phyloP scores from a whole-genome alignment of 352 stramenopile genomes.

The Phytopythium cucurbitacearum region DNA sequence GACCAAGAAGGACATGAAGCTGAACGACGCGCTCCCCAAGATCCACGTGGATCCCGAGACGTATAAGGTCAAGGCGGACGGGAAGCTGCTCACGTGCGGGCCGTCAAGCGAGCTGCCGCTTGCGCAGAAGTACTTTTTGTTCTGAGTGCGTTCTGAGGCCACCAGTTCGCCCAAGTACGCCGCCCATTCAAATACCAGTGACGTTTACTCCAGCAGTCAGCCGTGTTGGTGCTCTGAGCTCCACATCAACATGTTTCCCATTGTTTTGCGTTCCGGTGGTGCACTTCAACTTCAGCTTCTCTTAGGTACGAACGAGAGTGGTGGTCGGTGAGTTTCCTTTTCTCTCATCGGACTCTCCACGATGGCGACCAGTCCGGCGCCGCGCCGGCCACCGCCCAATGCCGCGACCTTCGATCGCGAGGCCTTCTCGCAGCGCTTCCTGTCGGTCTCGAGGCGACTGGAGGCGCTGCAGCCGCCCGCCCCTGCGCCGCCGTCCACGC shows the following conservation, averaged over 20 bases:
- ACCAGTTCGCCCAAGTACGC: too few relatives aligned
- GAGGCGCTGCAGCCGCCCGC: slow-evolving; percentile 18
- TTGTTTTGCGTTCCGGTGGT: too few relatives aligned
- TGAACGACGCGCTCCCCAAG: slow-evolving; percentile 93
- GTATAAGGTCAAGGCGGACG: slow-evolving; percentile 92
- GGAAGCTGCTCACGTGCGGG: slow-evolving; percentile 84
- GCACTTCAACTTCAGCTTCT: too few relatives aligned
- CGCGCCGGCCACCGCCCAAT: neutral
- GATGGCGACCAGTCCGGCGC: neutral
- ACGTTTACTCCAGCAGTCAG: too few relatives aligned
- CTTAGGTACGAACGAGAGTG: neutral
- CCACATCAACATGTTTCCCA: too few relatives aligned
- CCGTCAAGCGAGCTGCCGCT: slow-evolving; percentile 83
- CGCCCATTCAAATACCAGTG: too few relatives aligned
- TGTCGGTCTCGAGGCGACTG: slow-evolving; percentile 23
- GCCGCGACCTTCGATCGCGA: slow-evolving; percentile 1
- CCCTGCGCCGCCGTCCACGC: neutral
- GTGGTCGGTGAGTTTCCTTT: slow-evolving; percentile 1
- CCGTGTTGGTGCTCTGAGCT: too few relatives aligned
- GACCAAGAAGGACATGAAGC: slow-evolving; percentile 95
- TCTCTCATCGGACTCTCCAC: neutral
- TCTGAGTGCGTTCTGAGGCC: slow-evolving; percentile 43
- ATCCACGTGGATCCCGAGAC: slow-evolving; percentile 96
- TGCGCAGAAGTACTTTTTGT: slow-evolving; percentile 93
- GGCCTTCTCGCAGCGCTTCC: slow-evolving; percentile 15